Percentiles rank a stretch among this genome's conserved stretches.
Evolutionary conservation across 129 eudicot genomes (phyloP).

Genomic region (Mikania micrantha): DNA sequence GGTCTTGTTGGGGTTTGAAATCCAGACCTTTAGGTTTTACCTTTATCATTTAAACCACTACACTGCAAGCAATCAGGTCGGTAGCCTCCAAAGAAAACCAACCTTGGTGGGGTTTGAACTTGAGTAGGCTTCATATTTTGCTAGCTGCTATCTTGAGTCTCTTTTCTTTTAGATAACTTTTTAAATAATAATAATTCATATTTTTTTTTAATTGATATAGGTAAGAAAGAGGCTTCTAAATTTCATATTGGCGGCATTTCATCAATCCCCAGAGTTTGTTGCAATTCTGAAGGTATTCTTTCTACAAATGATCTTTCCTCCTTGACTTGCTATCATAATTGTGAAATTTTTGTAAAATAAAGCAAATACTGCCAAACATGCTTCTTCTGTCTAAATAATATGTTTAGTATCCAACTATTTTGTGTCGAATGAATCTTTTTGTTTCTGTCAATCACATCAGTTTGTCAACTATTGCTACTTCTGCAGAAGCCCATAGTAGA

Average conservation of each 20-base stretch:
- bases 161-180: neutral
- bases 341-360: neutral
- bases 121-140: neutral
- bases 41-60: no score
- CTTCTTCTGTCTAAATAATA: neutral
- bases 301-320: neutral
- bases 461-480: conserved; percentile 8
- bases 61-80: no score
- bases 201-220: conserved; percentile 30
- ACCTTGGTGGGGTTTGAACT: no score
- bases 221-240: conserved; percentile 82
- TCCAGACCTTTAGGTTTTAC: no score
- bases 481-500: conserved; percentile 89
- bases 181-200: neutral
- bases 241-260: conserved; percentile 89
- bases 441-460: conserved; percentile 7
- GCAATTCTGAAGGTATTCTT: conserved; percentile 78
- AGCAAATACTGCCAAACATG: neutral
- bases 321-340: neutral
- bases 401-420: neutral
- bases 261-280: conserved; percentile 71
- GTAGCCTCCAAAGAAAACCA: no score
- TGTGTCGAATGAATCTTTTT: neutral
- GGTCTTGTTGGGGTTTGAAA: no score
- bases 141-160: neutral